phyloP scores from a whole-genome alignment of 2,329 filamentous ascomycete species.

The Stachybotrys chlorohalonatus region DNA sequence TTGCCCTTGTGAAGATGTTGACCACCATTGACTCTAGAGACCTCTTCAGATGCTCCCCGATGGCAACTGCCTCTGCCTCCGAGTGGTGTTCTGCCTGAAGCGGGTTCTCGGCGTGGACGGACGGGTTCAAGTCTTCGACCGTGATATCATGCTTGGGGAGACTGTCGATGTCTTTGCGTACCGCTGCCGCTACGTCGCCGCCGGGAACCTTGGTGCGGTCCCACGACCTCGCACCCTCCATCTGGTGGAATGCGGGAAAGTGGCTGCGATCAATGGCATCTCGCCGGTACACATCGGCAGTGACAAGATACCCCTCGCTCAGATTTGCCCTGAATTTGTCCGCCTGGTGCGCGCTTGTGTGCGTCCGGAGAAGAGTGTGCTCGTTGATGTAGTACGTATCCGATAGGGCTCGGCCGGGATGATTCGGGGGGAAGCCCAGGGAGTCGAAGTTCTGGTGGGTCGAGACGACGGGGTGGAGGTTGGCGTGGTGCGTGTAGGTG shows the following conservation, averaged over 20 bases:
- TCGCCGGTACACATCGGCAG: conserved; percentile 88
- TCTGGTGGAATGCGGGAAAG: conserved; percentile 97
- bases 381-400: conserved; percentile 96
- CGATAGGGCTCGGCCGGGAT: conserved; percentile 76
- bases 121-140: conserved; percentile 77
- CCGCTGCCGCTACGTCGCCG: conserved; percentile 52
- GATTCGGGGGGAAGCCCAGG: conserved; percentile 80
- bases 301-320: conserved; percentile 77
- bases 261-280: conserved; percentile 93
- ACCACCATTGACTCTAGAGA: conserved; percentile 85
- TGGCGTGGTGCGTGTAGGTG: conserved; percentile 67
- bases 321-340: conserved; percentile 66
- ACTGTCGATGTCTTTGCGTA: conserved; percentile 60
- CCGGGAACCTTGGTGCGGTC: conserved; percentile 53
- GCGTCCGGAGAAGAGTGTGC: conserved; percentile 76
- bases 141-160: conserved; percentile 66
- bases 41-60: conserved; percentile 78
- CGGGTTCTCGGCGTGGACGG: conserved; percentile 73
- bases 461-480: conserved; percentile 74
- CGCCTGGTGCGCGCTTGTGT: conserved; percentile 89
- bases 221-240: conserved; percentile 93
- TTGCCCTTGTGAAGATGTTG: conserved; percentile 75
- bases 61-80: conserved; percentile 68
- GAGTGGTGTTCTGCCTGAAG: conserved; percentile 66
- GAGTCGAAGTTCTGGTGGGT: conserved; percentile 91